Conservation (phyloP, 768 basidiomycete species). For the Hypholoma sublateritium region DNA sequence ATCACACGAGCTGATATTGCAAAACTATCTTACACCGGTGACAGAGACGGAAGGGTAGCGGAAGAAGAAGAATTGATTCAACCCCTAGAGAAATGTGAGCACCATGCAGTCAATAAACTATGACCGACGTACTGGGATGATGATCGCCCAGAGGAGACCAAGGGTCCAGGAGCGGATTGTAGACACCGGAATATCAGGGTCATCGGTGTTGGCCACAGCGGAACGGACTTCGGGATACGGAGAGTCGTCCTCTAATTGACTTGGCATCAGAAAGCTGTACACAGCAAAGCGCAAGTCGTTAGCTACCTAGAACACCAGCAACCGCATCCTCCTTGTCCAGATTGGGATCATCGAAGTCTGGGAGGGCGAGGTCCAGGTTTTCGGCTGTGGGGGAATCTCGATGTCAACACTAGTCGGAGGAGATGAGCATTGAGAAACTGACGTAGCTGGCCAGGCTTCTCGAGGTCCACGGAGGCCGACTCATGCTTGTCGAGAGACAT, state of each 20-base stretch:
- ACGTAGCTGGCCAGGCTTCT: slow-evolving; percentile 26
- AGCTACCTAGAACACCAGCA: slow-evolving; percentile 41
- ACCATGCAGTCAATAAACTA: neutral
- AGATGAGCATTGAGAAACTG: neutral
- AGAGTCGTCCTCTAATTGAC: slow-evolving; percentile 54
- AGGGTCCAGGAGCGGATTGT: slow-evolving; percentile 73
- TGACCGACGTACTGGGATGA: slow-evolving; percentile 46
- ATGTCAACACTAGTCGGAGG: neutral
- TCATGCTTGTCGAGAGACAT: slow-evolving; percentile 34
- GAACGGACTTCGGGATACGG: slow-evolving; percentile 75
- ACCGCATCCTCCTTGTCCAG: slow-evolving; percentile 47
- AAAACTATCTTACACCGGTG: slow-evolving; percentile 34
- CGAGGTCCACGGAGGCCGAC: slow-evolving; percentile 24
- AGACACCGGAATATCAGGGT: slow-evolving; percentile 56
- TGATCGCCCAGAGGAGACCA: slow-evolving; percentile 67
- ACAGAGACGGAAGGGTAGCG: slow-evolving; percentile 70
- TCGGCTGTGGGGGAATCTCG: slow-evolving; percentile 18
- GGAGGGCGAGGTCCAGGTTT: slow-evolving; percentile 26
- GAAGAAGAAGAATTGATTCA: slow-evolving; percentile 80
- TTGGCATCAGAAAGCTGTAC: slow-evolving; percentile 9
- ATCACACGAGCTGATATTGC: too few relatives aligned
- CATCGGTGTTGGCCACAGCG: slow-evolving; percentile 71
- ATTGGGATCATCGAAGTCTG: slow-evolving; percentile 56
- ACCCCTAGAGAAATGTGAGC: slow-evolving; percentile 30
- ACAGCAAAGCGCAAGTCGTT: slow-evolving; percentile 28